Base-by-base conservation (phyloP, 768 basidiomycete species). In the Boletus sp. region DNA sequence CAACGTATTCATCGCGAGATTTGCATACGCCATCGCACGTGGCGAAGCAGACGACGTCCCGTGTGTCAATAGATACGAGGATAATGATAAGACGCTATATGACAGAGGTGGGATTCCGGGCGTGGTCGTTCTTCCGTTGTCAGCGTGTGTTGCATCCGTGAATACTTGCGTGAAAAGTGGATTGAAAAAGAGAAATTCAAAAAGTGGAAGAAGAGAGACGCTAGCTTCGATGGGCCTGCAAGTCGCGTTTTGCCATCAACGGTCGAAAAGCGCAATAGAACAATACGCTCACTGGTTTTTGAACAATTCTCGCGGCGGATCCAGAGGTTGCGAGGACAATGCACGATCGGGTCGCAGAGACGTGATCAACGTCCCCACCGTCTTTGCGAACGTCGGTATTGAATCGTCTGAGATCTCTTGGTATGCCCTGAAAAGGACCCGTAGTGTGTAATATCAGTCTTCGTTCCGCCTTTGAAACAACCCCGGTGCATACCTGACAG, bases 21-120 rank as follows among this genome's bases (percentile, higher is more conserved):
- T 78, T 1, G 84, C 84, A 65, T 89, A 89, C 3, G 80, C 79
- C 40, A 81, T 73, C 17, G 84, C 79, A 21, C 85, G 79, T 6
- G 80, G 70, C 14, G 84, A 82, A 2, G 77, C 75, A 1, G 79
- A 72, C 5, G 87, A 84, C 11, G 83, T 80, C 13, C 85, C 85
- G 64, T 89, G 87, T 2, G 83, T 79, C 50, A 87, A 68, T 45
- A 88, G 61, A 70, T 88, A 88, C 0, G 85, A 87, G 2, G 83
- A 79, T 49, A 87, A 64, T 5, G 82, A 79, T 43, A 88, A 61
- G 11, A 84, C 64, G 11, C 78, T 79, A 58, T 77, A 73, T 1
- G 77, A 69, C 10, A 79, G 67, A 6, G 79, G 76, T 0, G 76
- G 60, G 7, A 67, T 64, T 50, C 38, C 65, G 15, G 55, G 43